Base-by-base conservation (phyloP, 2,329 filamentous ascomycete species). In the Fusarium sp. region DNA sequence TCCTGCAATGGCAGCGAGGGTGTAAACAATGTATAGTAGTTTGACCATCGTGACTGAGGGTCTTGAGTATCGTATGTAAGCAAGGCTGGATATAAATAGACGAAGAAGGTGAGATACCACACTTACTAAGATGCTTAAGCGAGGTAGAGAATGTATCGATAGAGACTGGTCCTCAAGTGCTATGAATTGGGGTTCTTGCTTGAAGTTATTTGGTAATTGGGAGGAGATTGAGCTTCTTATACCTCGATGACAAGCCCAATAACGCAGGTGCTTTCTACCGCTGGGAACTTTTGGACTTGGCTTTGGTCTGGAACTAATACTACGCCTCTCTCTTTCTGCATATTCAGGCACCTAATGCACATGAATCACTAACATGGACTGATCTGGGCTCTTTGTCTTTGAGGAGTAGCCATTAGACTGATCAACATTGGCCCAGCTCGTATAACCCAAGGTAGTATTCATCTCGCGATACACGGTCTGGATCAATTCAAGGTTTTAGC, bases 31-130 rank as follows among this genome's bases (percentile, higher is more conserved):
- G 29, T 49, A 60, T 3, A 60, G 35, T 3, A 8, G 21, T 3
- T 29, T 60, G 28, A 50, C 42, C 54, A 60, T 60, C 6, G 5
- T 48, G 9, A 20, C 20, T 7, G 3, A 23, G 5, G 21, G n/a
- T 6, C n/a, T 26, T 8, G 3, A 8, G 0, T 21, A 12, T 0
- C 1, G 3, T 20, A 3, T 13, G 11, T 35, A 2, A 47, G 28
- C 0, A 8, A 43, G n/a, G 20, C 8, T n/a, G 29, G 13, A 20
- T 3, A 10, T 24, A 6, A 31, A 21, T 1, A 13, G 15, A 1
- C 13, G 3, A 12, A 23, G 18, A 5, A 33, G 16, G 8, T 7
- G 3, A 13, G 0, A n/a, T 37, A 16, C 16, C 11, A 20, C 3
- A 28, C 7, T 50, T 52, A 52, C 48, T 12, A 6, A 6, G 37